phyloP scores from a whole-genome alignment of 257 asterid species.

The Scutellaria barbata region DNA sequence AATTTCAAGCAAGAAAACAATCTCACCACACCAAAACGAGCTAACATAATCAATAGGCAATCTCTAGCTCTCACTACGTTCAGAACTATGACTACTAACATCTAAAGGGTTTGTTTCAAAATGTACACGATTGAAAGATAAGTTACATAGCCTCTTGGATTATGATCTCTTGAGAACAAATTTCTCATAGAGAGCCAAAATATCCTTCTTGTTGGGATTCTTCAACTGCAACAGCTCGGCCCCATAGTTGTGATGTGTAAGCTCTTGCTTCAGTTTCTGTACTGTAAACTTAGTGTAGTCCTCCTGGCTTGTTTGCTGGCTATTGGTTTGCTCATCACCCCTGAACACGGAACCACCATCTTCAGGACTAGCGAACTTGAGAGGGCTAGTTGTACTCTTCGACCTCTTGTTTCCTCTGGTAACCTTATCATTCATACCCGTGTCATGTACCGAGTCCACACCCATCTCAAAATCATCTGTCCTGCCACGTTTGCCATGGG shows the following conservation, averaged over 20 bases:
- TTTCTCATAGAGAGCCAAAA: constrained; percentile 75
- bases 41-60: not conserved
- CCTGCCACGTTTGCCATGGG: constrained; percentile 81
- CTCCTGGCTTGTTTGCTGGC: constrained; percentile 64
- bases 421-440: constrained; percentile 53
- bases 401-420: constrained; percentile 72
- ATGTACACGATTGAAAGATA: constrained; percentile 26
- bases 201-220: constrained; percentile 68
- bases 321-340: constrained; percentile 64
- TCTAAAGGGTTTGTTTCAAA: not conserved
- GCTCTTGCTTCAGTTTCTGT: constrained; percentile 74
- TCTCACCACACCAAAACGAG: constrained; percentile 12
- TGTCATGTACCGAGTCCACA: constrained; percentile 66
- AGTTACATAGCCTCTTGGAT: constrained; percentile 17
- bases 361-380: constrained; percentile 62
- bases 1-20: not conserved
- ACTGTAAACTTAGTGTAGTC: constrained; percentile 73
- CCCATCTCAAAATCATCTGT: constrained; percentile 79
- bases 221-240: constrained; percentile 72
- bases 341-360: constrained; percentile 85
- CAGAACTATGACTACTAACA: constrained; percentile 18
- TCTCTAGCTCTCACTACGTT: constrained; percentile 11
- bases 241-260: constrained; percentile 71
- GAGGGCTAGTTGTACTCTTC: constrained; percentile 74
- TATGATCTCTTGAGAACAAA: constrained; percentile 57